A percentile compares a stretch with the other conserved stretches of the same genome.
Conservation (phyloP, 331 rosid species). For the Quercus phellos region DNA sequence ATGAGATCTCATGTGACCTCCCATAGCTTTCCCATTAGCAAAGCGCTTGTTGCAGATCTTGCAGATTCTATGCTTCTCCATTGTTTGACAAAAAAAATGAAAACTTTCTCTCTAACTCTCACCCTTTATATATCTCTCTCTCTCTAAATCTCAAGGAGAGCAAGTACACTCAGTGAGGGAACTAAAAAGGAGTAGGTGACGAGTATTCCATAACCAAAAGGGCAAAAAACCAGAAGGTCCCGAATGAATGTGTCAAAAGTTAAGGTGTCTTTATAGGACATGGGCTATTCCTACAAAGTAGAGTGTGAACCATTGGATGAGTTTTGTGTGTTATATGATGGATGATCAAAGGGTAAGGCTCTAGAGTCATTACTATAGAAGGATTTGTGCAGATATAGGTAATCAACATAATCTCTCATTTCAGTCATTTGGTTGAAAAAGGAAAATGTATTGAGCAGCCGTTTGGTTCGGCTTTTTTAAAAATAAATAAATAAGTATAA, state of each 20-base stretch:
- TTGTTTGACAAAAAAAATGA: not conserved
- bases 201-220: conserved; percentile 26
- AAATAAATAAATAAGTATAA: too few relatives aligned
- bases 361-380: too few relatives aligned
- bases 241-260: conserved; percentile 16
- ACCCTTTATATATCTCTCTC: not conserved
- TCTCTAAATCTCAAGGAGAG: not conserved
- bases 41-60: conserved; percentile 48
- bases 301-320: not conserved
- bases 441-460: too few relatives aligned
- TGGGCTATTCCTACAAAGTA: not conserved
- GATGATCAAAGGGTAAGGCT: not conserved
- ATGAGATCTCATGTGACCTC: conserved; percentile 84
- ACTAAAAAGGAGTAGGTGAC: conserved; percentile 30
- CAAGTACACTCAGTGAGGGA: not conserved
- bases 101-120: conserved; percentile 1
- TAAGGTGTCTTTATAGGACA: not conserved
- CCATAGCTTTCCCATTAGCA: conserved; percentile 56
- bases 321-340: not conserved
- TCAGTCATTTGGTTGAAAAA: too few relatives aligned
- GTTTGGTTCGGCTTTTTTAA: too few relatives aligned
- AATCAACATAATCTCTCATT: too few relatives aligned
- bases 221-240: conserved; percentile 30
- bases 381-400: too few relatives aligned
- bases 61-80: conserved; percentile 44